A percentile compares a stretch with the other conserved stretches of the same genome.
Evolutionary conservation across 225 moss, liverwort and hornwort genomes (phyloP).

Genomic region (Straminergon stramineum): DNA sequence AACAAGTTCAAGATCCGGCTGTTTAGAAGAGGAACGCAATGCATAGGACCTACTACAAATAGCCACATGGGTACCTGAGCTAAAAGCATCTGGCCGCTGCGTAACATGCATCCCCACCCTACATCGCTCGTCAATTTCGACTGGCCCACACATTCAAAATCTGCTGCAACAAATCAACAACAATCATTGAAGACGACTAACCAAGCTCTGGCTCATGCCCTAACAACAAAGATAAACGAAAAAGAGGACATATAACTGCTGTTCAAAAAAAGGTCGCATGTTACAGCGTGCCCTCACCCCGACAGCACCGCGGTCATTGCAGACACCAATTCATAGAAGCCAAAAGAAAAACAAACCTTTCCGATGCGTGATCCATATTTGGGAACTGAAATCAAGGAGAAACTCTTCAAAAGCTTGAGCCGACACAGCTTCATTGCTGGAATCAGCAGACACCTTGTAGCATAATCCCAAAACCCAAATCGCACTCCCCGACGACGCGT

Average conservation of each 20-base stretch:
- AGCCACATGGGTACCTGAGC: conserved; percentile 55
- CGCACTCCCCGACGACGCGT: conserved; percentile 65
- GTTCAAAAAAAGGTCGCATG: neutral
- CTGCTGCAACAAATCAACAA: conserved; percentile 32
- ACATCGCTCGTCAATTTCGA: conserved; percentile 80
- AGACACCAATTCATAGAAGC: neutral
- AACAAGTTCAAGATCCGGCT: neutral
- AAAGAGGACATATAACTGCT: neutral
- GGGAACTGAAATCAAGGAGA: conserved; percentile 75
- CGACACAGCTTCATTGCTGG: conserved; percentile 42
- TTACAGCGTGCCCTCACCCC: neutral
- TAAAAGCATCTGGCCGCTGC: conserved; percentile 98
- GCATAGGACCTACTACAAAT: neutral
- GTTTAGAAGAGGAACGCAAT: neutral
- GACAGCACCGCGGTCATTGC: neutral
- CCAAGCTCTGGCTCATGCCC: neutral
- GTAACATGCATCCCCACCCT: conserved; percentile 97
- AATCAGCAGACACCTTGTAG: conserved; percentile 64
- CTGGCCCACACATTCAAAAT: conserved; percentile 73
- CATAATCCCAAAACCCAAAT: conserved; percentile 91
- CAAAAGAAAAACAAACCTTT: conserved; percentile 39
- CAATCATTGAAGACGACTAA: neutral
- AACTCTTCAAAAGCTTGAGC: conserved; percentile 60
- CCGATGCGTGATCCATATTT: conserved; percentile 87
- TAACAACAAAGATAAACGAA: neutral